Percentiles rank a stretch among this genome's conserved stretches.
Conservation (phyloP, 2,329 filamentous ascomycete species). For the Phialocephala sp. region DNA sequence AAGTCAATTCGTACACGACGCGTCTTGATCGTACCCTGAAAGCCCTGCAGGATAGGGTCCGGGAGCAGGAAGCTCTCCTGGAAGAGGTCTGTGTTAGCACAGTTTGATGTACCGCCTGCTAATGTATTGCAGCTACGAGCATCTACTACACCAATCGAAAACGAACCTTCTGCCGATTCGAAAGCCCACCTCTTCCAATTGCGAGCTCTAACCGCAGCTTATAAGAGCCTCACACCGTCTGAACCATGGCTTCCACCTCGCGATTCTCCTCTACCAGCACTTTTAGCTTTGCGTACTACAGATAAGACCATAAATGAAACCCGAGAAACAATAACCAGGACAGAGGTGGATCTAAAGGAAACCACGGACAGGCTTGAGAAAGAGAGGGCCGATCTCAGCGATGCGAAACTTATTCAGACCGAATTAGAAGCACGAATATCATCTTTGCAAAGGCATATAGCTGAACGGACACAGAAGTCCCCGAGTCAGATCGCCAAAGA, state of each 20-base stretch:
- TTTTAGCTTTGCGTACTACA: slow-evolving; percentile 73
- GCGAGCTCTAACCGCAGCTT: slow-evolving; percentile 64
- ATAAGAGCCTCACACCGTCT: slow-evolving; percentile 64
- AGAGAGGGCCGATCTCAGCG: slow-evolving; percentile 56
- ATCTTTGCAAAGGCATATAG: slow-evolving; percentile 61
- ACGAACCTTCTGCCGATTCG: slow-evolving; percentile 42
- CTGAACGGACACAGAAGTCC: slow-evolving; percentile 61
- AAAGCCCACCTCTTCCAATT: slow-evolving; percentile 51
- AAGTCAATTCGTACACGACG: slow-evolving; percentile 51
- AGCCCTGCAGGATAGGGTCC: slow-evolving; percentile 65
- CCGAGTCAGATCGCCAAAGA: slow-evolving; percentile 67
- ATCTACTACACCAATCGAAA: slow-evolving; percentile 33
- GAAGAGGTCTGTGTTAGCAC: slow-evolving; percentile 47
- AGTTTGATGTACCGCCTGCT: slow-evolving; percentile 11
- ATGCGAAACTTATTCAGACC: slow-evolving; percentile 60
- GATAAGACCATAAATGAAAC: slow-evolving; percentile 69
- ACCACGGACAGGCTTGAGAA: slow-evolving; percentile 55
- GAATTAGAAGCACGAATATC: slow-evolving; percentile 63
- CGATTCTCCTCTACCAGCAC: slow-evolving; percentile 71
- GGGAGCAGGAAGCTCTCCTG: slow-evolving; percentile 58
- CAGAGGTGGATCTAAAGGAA: slow-evolving; percentile 50
- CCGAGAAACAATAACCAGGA: slow-evolving; percentile 59
- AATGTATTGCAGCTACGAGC: slow-evolving; percentile 38
- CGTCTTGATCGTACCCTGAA: slow-evolving; percentile 70
- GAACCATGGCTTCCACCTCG: slow-evolving; percentile 70